These are phyloP conservation scores for Carex myosuroides DNA, from an alignment of 176 grass and related monocot species.

Conservation along the genomic window DNA sequence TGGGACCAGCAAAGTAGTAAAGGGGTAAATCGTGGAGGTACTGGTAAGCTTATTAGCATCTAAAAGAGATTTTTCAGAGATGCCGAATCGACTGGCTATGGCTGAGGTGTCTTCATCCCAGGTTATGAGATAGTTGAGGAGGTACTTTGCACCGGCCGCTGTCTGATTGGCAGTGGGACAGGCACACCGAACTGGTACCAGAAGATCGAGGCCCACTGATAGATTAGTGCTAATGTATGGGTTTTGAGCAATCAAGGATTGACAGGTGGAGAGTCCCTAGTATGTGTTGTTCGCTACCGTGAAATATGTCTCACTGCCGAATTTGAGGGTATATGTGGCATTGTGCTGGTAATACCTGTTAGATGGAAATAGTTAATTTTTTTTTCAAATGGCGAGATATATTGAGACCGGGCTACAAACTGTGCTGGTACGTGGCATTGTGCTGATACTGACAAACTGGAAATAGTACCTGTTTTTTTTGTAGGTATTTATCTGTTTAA, in stretches of 20 bases:
- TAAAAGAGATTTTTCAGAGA: constrained; percentile 16
- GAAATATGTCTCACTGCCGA: constrained; percentile 38
- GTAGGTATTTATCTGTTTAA: background rate
- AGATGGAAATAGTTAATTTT: background rate
- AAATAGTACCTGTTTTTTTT: background rate
- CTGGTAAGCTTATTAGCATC: constrained; percentile 42
- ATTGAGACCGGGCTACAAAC: background rate
- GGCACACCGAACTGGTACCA: constrained; percentile 66
- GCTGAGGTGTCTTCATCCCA: constrained; percentile 25
- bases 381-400: background rate
- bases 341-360: constrained; percentile 67
- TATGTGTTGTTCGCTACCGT: constrained; percentile 62
- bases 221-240: constrained; percentile 24
- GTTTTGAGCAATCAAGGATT: constrained; percentile 78
- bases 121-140: constrained; percentile 54
- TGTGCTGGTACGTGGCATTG: too few species aligned
- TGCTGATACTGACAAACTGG: background rate
- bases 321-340: constrained; percentile 36
- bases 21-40: constrained; percentile 38
- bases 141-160: constrained; percentile 28
- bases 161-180: constrained; percentile 56
- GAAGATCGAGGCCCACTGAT: constrained; percentile 6
- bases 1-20: constrained; percentile 74
- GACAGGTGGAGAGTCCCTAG: constrained; percentile 78
- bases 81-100: constrained; percentile 46